phyloP scores from a whole-genome alignment of 768 basidiomycete species.

The Gyrodon lividus region DNA sequence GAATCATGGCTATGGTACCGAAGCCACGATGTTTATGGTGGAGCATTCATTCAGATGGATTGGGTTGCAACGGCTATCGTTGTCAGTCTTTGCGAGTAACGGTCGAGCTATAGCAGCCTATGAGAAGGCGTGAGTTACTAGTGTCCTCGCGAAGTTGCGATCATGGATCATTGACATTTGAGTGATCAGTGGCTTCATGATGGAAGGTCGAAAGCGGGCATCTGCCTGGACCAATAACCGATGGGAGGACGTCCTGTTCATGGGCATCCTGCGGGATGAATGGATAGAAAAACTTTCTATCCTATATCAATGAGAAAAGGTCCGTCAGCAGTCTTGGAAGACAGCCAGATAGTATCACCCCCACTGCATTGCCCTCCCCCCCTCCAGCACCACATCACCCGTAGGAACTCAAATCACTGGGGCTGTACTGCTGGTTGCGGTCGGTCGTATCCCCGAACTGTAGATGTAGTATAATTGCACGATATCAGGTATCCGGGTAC shows the following conservation, averaged over 20 bases:
- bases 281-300: slow-evolving; percentile 31
- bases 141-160: background rate
- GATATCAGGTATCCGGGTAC: background rate
- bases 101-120: slow-evolving; percentile 39
- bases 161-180: background rate
- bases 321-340: too few relatives aligned
- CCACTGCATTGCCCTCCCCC: too few relatives aligned
- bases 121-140: slow-evolving; percentile 39
- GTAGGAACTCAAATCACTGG: too few relatives aligned
- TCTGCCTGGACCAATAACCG: slow-evolving; percentile 34
- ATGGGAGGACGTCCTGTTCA: slow-evolving; percentile 39
- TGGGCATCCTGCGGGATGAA: slow-evolving; percentile 42
- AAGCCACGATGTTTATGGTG: slow-evolving; percentile 39
- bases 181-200: slow-evolving; percentile 36
- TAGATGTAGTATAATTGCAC: too few relatives aligned
- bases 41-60: slow-evolving; percentile 42
- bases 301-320: slow-evolving; percentile 16
- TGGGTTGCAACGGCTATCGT: slow-evolving; percentile 40
- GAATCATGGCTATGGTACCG: slow-evolving; percentile 42
- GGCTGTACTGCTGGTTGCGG: too few relatives aligned
- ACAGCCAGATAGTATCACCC: background rate
- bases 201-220: slow-evolving; percentile 39
- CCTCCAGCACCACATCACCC: too few relatives aligned
- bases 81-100: slow-evolving; percentile 40
- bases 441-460: too few relatives aligned